Conservation (phyloP, 2,329 filamentous ascomycete species). For the Beauveria sp. region DNA sequence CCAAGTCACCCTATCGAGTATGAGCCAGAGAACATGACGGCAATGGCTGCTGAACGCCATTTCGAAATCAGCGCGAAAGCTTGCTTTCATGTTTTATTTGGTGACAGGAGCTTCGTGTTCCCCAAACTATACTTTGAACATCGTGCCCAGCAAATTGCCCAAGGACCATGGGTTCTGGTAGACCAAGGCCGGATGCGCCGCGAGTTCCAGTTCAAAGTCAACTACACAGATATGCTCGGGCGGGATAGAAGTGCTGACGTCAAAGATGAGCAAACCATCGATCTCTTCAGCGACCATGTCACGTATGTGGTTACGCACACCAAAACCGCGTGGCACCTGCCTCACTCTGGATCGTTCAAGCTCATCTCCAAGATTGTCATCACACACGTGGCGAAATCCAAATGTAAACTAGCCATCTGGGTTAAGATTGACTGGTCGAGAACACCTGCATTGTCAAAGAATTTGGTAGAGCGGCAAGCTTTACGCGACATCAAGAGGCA, state of each 20-base stretch:
- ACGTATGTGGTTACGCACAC: conserved; percentile 57
- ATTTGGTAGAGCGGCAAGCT: conserved; percentile 61
- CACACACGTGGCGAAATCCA: conserved; percentile 85
- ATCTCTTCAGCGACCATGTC: conserved; percentile 69
- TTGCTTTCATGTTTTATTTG: conserved; percentile 92
- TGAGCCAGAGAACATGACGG: conserved; percentile 73
- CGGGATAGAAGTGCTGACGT: conserved; percentile 54
- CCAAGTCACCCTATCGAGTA: conserved; percentile 76
- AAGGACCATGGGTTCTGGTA: conserved; percentile 72
- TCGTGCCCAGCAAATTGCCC: conserved; percentile 69
- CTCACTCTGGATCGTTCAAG: conserved; percentile 69
- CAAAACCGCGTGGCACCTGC: conserved; percentile 74
- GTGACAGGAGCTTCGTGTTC: conserved; percentile 92
- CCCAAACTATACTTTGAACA: conserved; percentile 83
- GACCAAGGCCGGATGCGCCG: conserved; percentile 66
- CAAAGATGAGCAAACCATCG: conserved; percentile 78
- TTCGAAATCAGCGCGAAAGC: conserved; percentile 92
- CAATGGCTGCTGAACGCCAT: conserved; percentile 66
- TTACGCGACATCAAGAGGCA: conserved; percentile 66
- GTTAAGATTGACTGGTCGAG: conserved; percentile 82
- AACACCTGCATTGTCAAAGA: conserved; percentile 52
- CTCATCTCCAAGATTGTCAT: conserved; percentile 88
- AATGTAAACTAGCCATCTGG: conserved; percentile 84
- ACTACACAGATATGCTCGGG: conserved; percentile 58
- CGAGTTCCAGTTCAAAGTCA: conserved; percentile 73